Percentiles rank a stretch among this genome's conserved stretches.
Conservation (phyloP, 805 yeast species). For the Candida sonorensis region DNA sequence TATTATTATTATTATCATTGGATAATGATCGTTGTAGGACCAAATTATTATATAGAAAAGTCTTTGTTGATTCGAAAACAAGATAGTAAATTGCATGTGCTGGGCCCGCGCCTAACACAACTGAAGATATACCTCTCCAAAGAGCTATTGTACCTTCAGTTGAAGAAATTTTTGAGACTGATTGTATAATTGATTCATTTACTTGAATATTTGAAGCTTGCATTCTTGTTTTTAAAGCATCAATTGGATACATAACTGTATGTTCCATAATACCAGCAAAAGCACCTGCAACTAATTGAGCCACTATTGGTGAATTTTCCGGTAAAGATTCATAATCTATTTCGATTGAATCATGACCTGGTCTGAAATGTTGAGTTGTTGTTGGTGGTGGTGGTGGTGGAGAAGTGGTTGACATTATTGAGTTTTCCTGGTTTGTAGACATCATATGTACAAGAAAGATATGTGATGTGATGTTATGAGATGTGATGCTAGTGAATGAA, state of each 20-base stretch:
- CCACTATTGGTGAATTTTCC: constrained; percentile 70
- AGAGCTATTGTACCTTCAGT: constrained; percentile 83
- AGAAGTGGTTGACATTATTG: not conserved
- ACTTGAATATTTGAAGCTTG: constrained; percentile 43
- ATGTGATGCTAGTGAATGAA: not conserved
- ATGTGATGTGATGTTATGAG: constrained; percentile 1
- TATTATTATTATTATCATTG: constrained; percentile 2
- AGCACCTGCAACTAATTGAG: constrained; percentile 90
- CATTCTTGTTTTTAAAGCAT: constrained; percentile 94
- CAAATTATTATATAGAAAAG: constrained; percentile 36
- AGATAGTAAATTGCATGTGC: constrained; percentile 96
- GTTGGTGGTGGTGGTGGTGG: constrained; percentile 1
- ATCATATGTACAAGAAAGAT: too few relatives aligned
- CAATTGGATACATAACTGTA: constrained; percentile 93
- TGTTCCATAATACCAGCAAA: constrained; percentile 99
- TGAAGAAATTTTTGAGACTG: constrained; percentile 71
- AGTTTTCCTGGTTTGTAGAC: not conserved
- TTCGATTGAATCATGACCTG: constrained; percentile 31
- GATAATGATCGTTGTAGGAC: constrained; percentile 29
- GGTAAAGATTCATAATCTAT: constrained; percentile 92
- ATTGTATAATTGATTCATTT: constrained; percentile 46
- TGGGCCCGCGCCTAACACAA: constrained; percentile 96
- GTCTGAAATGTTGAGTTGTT: constrained; percentile 4
- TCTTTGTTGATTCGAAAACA: constrained; percentile 81
- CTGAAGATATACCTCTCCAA: constrained; percentile 92